Base-by-base conservation (phyloP, 352 stramenopile genomes). In the Peronospora belbahrii region DNA sequence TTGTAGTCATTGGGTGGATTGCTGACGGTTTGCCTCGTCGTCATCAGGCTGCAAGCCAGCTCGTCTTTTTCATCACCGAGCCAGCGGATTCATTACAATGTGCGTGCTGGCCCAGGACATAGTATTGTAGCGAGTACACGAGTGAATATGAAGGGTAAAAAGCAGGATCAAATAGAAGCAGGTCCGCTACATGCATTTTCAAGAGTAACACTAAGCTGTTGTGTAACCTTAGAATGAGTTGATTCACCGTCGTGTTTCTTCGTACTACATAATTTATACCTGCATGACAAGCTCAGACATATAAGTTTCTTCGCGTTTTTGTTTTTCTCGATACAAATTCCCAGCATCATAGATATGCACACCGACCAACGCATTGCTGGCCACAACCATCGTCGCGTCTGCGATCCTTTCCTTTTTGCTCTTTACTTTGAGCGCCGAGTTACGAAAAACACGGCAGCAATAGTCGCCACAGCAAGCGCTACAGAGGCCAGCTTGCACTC, bases 401-500 rank as follows among this genome's bases (percentile, higher is more conserved):
- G n/a, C n/a, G n/a, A n/a, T n/a, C n/a, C n/a, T n/a, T n/a, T n/a
- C n/a, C n/a, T n/a, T n/a, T 27, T 42, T 38, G 38, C 22, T 25
- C 20, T 25, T 42, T 50, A 62, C 51, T 62, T 69, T 38, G 61
- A 64, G 49, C 68, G 72, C 53, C 79, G 74, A 46, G 61, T 35
- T 24, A 73, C 41, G 8, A 85, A 55, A 42, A 80, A 58, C 20
- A 48, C 62, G 7, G 52, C 47, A 18, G 58, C 49, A 3, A 65
- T 59, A 6, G 58, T 52, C 0, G 68, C 77, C 18, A 63, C 57
- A 8, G 72, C 48, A 24, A 83, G 32, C 14, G 68, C 64, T 28
- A 55, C 42, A 17, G 58, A 52, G n/a, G 64, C 49, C 9, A 68
- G 41, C 37, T 58, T 61, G 39, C 58, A 67, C 41, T 60, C 48